Evolutionary conservation across 371 early-diverging fungal genomes (phyloP), one percentile per base, ranked within the genome.

Genomic region (Chytridium lagenaria): DNA sequence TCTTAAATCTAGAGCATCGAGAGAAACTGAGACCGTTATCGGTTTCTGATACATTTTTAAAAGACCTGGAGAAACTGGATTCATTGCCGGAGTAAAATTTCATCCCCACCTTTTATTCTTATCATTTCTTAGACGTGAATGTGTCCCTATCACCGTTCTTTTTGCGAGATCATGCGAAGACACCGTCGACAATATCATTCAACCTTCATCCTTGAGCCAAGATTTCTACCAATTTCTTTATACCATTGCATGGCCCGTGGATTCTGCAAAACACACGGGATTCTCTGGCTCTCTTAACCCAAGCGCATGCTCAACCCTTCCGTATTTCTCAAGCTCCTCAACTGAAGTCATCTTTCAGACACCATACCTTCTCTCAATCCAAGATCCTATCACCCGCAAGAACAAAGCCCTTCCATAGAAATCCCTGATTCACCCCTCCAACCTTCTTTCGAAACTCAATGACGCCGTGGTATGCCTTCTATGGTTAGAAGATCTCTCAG

Each of bases 291-390:
- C 85, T 31, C 74, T 93, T 12, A 84, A 83, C 61, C 51, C 85
- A 16, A 64, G 80, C 0, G 69, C 85, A 5, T 91, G 91, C 67
- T 79, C 84, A 15, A 88, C 89, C 0, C 84, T 89, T 0, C 89
- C 91, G 0, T 94, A 94, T 76, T 94, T 88, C 78, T 89, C 92
- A 0, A 89, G 89, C 67, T 80, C 91, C 16, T 87, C 78, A 1
- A 80, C 84, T 2, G 93, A 94, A 69, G 87, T 91, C 57, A 75
- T 93, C n/a, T 92, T 92, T 59, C 88, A 92, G 73, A 84, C 85
- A 0, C 94, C 94, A 22, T 76, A 79, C 49, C 52, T 69, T 36
- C 12, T 74, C 38, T 40, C 71, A 12, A 30, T 50, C 10, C 69
- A 40, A 28, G 19, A 22, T 3, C 15, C 5, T 69, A 22, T 15